Percentiles rank a stretch among this genome's conserved stretches.
Evolutionary conservation across 345 rosid genomes (phyloP).

Genomic region (Pistacia atlantica): DNA sequence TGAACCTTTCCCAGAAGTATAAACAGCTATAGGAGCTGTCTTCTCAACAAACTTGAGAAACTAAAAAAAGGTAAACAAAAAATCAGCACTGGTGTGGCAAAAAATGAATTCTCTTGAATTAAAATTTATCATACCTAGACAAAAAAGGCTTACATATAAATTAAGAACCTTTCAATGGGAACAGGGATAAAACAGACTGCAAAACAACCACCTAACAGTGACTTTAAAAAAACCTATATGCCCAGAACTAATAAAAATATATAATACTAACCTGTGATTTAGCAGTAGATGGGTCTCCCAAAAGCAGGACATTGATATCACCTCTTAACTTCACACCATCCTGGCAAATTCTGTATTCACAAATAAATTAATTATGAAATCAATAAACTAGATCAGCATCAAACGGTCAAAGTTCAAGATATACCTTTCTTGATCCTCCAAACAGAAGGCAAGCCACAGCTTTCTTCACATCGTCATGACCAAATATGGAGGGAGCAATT

Average conservation of each 20-base stretch:
- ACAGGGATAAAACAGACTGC: background rate
- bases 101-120: background rate
- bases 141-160: background rate
- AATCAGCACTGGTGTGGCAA: slow-evolving; percentile 24
- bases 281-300: slow-evolving; percentile 98
- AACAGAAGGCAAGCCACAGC: slow-evolving; percentile 94
- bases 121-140: background rate
- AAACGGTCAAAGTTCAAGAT: slow-evolving; percentile 11
- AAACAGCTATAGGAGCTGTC: slow-evolving; percentile 96
- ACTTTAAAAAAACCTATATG: slow-evolving; percentile 1
- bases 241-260: slow-evolving; percentile 5
- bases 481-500: slow-evolving; percentile 94
- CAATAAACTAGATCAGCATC: background rate
- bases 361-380: slow-evolving; percentile 15
- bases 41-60: slow-evolving; percentile 97
- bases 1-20: slow-evolving; percentile 97
- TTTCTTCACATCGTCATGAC: slow-evolving; percentile 85
- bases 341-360: slow-evolving; percentile 62
- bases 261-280: slow-evolving; percentile 76
- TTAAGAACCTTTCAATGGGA: background rate
- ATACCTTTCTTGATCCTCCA: slow-evolving; percentile 95
- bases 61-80: slow-evolving; percentile 32
- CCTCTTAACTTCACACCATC: slow-evolving; percentile 97
- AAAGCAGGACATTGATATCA: slow-evolving; percentile 88
- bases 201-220: background rate